phyloP scores from a whole-genome alignment of 148 eudicot genomes.

The Chenopodium suecicum region DNA sequence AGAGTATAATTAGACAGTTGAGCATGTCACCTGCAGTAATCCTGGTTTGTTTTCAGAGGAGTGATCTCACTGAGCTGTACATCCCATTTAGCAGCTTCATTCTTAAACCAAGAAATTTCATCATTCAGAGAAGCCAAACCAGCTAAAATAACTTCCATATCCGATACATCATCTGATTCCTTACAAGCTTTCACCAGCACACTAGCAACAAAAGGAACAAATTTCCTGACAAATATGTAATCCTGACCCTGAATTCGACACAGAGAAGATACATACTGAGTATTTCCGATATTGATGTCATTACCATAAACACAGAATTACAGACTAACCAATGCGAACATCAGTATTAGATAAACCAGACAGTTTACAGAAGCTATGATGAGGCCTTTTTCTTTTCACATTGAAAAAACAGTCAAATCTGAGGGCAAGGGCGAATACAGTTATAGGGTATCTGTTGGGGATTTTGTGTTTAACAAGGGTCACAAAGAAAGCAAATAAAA shows the following conservation, averaged over 20 bases:
- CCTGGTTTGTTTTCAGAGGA: slow-evolving; percentile 55
- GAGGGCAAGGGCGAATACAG: too few species aligned
- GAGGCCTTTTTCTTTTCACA: not conserved
- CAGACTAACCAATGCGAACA: not conserved
- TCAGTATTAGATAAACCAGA: not conserved
- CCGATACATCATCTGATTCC: slow-evolving; percentile 57
- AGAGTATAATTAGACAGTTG: not conserved
- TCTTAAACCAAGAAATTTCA: slow-evolving; percentile 84
- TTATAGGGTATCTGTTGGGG: too few species aligned
- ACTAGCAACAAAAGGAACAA: slow-evolving; percentile 70
- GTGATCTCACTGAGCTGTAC: slow-evolving; percentile 42
- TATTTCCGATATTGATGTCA: not conserved
- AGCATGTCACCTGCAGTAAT: slow-evolving; percentile 66
- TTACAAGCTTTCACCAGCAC: slow-evolving; percentile 65
- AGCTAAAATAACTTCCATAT: slow-evolving; percentile 70
- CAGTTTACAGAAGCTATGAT: not conserved
- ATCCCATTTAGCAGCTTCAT: slow-evolving; percentile 72
- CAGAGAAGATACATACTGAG: not conserved
- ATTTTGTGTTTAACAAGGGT: too few species aligned
- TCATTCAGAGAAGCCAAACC: slow-evolving; percentile 83
- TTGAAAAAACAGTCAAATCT: too few species aligned
- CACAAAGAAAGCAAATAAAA: too few species aligned
- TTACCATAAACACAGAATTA: not conserved
- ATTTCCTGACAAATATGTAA: slow-evolving; percentile 71
- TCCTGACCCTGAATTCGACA: slow-evolving; percentile 69